Evolutionary conservation across 164 flowering plant species (phyloP).

Genomic region (Pachysandra terminalis): DNA sequence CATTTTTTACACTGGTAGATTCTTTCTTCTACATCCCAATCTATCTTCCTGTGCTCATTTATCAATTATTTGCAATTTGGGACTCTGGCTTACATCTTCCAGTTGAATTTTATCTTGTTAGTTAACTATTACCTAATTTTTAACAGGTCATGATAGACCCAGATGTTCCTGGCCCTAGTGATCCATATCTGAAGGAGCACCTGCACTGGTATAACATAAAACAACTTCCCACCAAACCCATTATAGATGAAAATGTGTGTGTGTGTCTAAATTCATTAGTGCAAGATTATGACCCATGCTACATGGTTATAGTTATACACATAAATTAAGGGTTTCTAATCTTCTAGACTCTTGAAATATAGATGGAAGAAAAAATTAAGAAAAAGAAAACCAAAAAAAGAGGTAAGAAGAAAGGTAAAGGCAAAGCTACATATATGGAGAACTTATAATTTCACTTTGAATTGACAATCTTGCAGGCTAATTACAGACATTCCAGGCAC

Average conservation of each 20-base stretch:
- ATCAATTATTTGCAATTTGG: background rate
- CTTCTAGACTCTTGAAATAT: background rate
- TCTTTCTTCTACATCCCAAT: background rate
- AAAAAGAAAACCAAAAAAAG: background rate
- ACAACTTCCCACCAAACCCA: background rate
- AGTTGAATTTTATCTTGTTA: background rate
- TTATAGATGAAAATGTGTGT: background rate
- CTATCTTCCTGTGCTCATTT: background rate
- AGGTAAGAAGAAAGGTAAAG: background rate
- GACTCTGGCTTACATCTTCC: too few relatives aligned
- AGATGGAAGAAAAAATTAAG: too few relatives aligned
- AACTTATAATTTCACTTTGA: background rate
- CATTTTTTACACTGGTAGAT: constrained; percentile 84
- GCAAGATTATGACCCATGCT: background rate
- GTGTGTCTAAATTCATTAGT: background rate
- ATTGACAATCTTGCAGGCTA: constrained; percentile 42
- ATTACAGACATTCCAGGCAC: constrained; percentile 90
- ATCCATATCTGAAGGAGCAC: constrained; percentile 72
- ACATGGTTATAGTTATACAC: too few relatives aligned
- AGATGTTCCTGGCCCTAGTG: constrained; percentile 89
- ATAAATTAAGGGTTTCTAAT: too few relatives aligned
- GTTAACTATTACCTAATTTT: background rate
- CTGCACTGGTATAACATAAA: constrained; percentile 52
- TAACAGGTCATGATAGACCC: constrained; percentile 75
- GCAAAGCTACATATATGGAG: background rate